Percentiles rank a stretch among this genome's conserved stretches.
phyloP scores from a whole-genome alignment of 2,329 filamentous ascomycete genomes.

The Botrytis pseudocinerea region DNA sequence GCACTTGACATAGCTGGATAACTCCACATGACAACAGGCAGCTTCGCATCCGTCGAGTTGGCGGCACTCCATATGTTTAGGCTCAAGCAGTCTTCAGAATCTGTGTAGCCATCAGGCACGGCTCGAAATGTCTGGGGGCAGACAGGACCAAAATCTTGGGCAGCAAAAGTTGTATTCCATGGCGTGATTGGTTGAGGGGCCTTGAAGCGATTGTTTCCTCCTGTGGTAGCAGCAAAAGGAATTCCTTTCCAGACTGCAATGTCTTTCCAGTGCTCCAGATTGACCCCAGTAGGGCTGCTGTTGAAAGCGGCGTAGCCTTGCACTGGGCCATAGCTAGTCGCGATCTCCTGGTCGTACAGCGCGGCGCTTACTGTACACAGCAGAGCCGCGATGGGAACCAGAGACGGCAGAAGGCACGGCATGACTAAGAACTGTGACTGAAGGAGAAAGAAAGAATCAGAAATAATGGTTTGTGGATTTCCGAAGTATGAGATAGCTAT shows the following conservation, averaged over 20 bases:
- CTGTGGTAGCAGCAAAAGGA: slow-evolving; percentile 41
- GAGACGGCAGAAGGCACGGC: background rate
- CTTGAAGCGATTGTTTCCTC: slow-evolving; percentile 42
- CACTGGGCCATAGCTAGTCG: slow-evolving; percentile 25
- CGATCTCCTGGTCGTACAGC: slow-evolving; percentile 25
- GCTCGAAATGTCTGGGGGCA: slow-evolving; percentile 36
- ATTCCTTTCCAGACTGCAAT: slow-evolving; percentile 17
- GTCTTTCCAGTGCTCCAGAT: slow-evolving; percentile 36
- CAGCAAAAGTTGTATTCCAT: slow-evolving; percentile 34
- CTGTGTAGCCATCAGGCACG: slow-evolving; percentile 26
- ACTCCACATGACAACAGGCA: slow-evolving; percentile 43
- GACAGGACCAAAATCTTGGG: slow-evolving; percentile 37
- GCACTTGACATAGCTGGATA: slow-evolving; percentile 19
- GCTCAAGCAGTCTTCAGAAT: slow-evolving; percentile 47
- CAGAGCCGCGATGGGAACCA: background rate
- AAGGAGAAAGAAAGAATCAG: background rate
- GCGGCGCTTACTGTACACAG: background rate
- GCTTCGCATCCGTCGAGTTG: slow-evolving; percentile 18
- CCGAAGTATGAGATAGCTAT: background rate
- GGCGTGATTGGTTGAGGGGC: slow-evolving; percentile 35
- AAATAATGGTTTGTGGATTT: background rate
- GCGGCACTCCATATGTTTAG: slow-evolving; percentile 45
- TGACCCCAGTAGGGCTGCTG: slow-evolving; percentile 21
- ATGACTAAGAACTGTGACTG: background rate
- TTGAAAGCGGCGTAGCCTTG: slow-evolving; percentile 27